A percentile compares a stretch with the other conserved stretches of the same genome.
phyloP scores from a whole-genome alignment of 805 yeast genomes.

The Candida gorgasii region DNA sequence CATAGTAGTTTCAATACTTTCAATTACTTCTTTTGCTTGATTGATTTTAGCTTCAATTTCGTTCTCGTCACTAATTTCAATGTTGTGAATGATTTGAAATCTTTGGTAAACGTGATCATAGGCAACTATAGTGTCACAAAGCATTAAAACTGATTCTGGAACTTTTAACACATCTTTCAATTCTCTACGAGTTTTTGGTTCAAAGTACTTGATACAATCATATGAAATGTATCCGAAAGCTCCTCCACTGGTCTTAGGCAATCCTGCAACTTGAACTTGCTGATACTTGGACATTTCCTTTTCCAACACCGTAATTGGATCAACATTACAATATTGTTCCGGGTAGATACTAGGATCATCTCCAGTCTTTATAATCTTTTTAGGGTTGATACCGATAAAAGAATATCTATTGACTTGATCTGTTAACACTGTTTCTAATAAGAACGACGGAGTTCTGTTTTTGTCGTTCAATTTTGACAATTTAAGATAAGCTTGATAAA shows the following conservation, averaged over 20 bases:
- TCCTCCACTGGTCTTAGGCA: conserved; percentile 88
- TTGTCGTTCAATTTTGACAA: conserved; percentile 63
- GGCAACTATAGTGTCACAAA: conserved; percentile 86
- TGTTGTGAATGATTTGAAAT: conserved; percentile 85
- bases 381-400: conserved; percentile 85
- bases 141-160: conserved; percentile 92
- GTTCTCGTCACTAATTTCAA: conserved; percentile 42
- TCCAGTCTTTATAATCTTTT: conserved; percentile 81
- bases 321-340: conserved; percentile 51
- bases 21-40: conserved; percentile 58
- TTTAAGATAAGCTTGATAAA: conserved; percentile 87
- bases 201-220: conserved; percentile 95
- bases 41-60: conserved; percentile 48
- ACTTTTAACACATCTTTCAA: conserved; percentile 77
- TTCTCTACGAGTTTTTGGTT: conserved; percentile 79
- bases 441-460: conserved; percentile 64
- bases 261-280: conserved; percentile 78
- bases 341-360: conserved; percentile 44
- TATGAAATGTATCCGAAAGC: conserved; percentile 95
- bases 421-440: conserved; percentile 85
- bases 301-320: conserved; percentile 78
- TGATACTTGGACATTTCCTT: conserved; percentile 62
- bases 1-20: conserved; percentile 52
- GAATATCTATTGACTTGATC: conserved; percentile 89
- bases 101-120: conserved; percentile 94